These are phyloP conservation scores for Scedosporium dehoogii DNA, from an alignment of 2,329 filamentous ascomycete genomes.

Conservation along the genomic window DNA sequence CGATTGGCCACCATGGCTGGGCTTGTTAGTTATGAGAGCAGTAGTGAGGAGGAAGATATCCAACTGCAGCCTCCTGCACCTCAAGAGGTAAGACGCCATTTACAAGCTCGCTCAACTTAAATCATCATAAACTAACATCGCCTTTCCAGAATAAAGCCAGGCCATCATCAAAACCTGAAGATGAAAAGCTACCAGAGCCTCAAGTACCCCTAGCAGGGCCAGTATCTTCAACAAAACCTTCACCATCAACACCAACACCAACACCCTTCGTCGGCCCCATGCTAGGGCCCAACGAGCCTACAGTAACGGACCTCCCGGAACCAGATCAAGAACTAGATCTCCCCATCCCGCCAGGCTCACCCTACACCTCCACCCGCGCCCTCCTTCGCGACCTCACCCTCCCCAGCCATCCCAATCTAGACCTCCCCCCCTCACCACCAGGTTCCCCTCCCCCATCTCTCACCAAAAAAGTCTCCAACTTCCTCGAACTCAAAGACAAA, in stretches of 20 bases:
- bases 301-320: constrained; percentile 8
- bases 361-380: constrained; percentile 56
- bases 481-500: constrained; percentile 66
- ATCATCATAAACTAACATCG: neutral
- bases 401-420: constrained; percentile 59
- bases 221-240: neutral
- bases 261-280: constrained; percentile 9
- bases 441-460: constrained; percentile 42
- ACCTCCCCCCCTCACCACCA: constrained; percentile 65
- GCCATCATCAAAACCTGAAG: neutral
- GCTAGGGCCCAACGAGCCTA: constrained; percentile 5
- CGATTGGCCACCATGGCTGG: constrained; percentile 23
- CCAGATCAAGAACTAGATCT: constrained; percentile 12
- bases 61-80: neutral
- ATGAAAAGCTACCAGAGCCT: neutral
- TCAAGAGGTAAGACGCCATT: neutral
- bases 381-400: constrained; percentile 64
- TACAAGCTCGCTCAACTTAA: neutral
- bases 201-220: neutral
- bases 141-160: neutral
- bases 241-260: neutral
- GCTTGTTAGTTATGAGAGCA: constrained; percentile 41
- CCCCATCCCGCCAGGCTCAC: constrained; percentile 40
- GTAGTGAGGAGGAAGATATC: constrained; percentile 35
- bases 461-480: constrained; percentile 61